Conservation (phyloP, 768 basidiomycete species). For the Leccinum barrowsii region DNA sequence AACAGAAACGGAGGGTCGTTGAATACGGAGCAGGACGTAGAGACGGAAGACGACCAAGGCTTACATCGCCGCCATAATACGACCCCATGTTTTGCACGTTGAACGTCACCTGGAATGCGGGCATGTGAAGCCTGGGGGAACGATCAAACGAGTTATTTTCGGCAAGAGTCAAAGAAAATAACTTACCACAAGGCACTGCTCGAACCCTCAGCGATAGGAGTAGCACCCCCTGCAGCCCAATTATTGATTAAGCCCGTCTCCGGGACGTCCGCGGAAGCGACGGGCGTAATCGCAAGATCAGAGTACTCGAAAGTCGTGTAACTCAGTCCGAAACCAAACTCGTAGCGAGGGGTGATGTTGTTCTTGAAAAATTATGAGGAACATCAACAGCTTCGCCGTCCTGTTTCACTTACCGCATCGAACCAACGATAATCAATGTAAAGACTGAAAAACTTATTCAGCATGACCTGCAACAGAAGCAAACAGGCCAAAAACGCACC, state of each 20-base stretch:
- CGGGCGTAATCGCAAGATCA: constrained; percentile 45
- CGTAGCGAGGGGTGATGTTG: constrained; percentile 75
- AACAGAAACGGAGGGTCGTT: not conserved
- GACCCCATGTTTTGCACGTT: constrained; percentile 61
- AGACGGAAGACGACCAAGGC: constrained; percentile 10
- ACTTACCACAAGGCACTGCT: constrained; percentile 62
- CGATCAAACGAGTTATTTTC: not conserved
- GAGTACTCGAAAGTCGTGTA: constrained; percentile 82
- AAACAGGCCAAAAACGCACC: constrained; percentile 12
- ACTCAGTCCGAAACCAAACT: constrained; percentile 87
- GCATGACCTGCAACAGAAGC: not conserved
- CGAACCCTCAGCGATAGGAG: constrained; percentile 53
- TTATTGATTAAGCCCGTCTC: constrained; percentile 34
- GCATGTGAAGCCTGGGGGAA: constrained; percentile 54
- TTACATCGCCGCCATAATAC: constrained; percentile 62
- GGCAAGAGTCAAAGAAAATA: not conserved
- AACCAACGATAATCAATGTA: constrained; percentile 73
- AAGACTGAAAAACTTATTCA: constrained; percentile 33
- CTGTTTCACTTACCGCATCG: constrained; percentile 51
- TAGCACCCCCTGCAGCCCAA: constrained; percentile 61
- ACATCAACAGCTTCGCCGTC: not conserved
- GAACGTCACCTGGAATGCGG: constrained; percentile 62
- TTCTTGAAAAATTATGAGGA: constrained; percentile 38
- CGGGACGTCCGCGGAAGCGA: constrained; percentile 34
- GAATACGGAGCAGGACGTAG: not conserved